These are phyloP conservation scores for Bipolaris victoriae DNA, from an alignment of 2,329 filamentous ascomycete species.

Conservation along the genomic window DNA sequence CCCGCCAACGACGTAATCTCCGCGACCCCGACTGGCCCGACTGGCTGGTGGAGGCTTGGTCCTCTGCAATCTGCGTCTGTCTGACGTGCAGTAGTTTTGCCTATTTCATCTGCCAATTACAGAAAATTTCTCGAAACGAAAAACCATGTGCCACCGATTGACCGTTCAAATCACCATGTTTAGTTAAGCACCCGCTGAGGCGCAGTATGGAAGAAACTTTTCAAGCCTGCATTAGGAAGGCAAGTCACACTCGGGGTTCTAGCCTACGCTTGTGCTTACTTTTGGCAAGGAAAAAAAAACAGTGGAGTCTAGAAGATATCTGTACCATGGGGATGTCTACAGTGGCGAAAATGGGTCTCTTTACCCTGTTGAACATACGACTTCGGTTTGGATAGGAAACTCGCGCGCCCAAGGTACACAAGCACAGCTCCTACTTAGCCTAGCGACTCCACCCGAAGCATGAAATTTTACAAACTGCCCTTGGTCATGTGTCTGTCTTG, in stretches of 20 bases:
- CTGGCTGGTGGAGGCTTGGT: conserved; percentile 8
- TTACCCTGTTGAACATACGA: too few species aligned
- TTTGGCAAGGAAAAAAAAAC: too few species aligned
- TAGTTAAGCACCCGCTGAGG: neutral
- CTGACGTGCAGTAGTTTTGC: conserved; percentile 12
- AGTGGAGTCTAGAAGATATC: too few species aligned
- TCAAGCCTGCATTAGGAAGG: neutral
- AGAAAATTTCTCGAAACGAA: neutral
- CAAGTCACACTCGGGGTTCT: neutral
- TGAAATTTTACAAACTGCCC: too few species aligned
- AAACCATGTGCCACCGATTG: neutral
- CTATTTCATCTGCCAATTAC: neutral
- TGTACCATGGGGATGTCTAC: too few species aligned
- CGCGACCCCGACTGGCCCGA: conserved; percentile 2
- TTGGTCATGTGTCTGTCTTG: too few species aligned
- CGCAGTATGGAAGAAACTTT: neutral
- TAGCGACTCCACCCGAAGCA: too few species aligned
- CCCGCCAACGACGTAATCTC: conserved; percentile 25
- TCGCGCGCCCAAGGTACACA: too few species aligned
- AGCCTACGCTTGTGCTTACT: too few species aligned
- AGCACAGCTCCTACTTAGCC: too few species aligned
- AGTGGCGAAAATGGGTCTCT: too few species aligned
- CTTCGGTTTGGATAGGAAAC: too few species aligned
- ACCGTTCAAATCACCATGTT: neutral
- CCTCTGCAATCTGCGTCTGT: conserved; percentile 1